Conservation (phyloP, 805 yeast genomes). For the Monosporozyma yasuniensis region DNA sequence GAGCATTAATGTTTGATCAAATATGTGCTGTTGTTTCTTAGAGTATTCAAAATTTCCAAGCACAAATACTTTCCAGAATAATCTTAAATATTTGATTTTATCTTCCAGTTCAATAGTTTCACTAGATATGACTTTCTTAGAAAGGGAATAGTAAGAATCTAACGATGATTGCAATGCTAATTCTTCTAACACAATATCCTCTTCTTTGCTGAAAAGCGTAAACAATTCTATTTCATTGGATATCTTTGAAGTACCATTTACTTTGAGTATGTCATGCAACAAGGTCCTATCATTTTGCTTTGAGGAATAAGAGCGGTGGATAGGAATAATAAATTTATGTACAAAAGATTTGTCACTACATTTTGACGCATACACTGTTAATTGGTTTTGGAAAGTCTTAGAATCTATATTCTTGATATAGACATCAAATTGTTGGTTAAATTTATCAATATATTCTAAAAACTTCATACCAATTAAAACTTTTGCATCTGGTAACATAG, state of each 20-base stretch:
- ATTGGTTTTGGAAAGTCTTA: slow-evolving; percentile 12
- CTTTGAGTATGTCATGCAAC: background rate
- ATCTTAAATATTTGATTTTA: background rate
- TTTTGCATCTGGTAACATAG: slow-evolving; percentile 14
- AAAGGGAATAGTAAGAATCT: background rate
- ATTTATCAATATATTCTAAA: slow-evolving; percentile 23
- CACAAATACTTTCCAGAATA: background rate
- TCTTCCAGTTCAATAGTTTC: background rate
- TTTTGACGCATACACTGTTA: slow-evolving; percentile 4
- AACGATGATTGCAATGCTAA: background rate
- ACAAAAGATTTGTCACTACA: background rate
- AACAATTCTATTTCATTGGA: background rate
- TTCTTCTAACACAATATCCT: background rate
- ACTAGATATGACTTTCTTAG: background rate
- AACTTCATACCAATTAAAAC: slow-evolving; percentile 25
- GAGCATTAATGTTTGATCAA: slow-evolving; percentile 17
- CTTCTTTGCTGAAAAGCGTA: background rate
- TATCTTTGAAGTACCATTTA: no score
- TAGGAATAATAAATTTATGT: background rate
- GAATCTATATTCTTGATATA: slow-evolving; percentile 19
- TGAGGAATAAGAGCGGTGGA: background rate
- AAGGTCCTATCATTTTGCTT: background rate
- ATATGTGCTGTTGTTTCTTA: slow-evolving; percentile 2
- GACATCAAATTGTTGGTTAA: slow-evolving; percentile 13
- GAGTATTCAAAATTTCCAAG: background rate